Evolutionary conservation across 1,139 yeast genomes (phyloP).

Genomic region (Pichia sp.): DNA sequence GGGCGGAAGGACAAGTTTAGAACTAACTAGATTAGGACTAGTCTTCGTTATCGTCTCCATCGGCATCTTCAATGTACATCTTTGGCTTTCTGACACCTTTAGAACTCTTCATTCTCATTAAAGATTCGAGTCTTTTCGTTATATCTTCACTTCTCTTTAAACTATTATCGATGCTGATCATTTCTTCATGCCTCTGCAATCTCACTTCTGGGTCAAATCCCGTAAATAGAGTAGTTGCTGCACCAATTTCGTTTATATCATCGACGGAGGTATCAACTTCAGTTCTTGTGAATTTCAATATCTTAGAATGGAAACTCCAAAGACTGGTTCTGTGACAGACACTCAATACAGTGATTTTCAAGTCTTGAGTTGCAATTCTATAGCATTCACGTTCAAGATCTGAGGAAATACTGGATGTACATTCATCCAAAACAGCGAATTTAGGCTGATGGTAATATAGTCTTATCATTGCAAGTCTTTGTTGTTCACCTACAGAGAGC

Average conservation of each 20-base stretch:
- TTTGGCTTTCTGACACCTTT: conserved; percentile 14
- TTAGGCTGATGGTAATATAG: conserved; percentile 85
- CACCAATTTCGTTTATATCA: conserved; percentile 7
- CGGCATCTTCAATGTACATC: conserved; percentile 21
- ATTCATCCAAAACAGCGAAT: conserved; percentile 92
- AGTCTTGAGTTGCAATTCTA: conserved; percentile 60
- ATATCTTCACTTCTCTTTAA: conserved; percentile 23
- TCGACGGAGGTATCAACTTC: conserved; percentile 5
- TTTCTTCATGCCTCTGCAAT: conserved; percentile 26
- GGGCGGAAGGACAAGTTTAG: too few relatives aligned
- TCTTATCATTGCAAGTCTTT: conserved; percentile 89
- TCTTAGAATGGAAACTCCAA: conserved; percentile 85
- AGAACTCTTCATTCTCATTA: conserved; percentile 17
- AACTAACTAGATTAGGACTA: too few relatives aligned
- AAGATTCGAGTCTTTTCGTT: conserved; percentile 19
- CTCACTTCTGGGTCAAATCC: conserved; percentile 26
- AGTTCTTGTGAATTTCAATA: conserved; percentile 51
- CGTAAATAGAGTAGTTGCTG: conserved; percentile 21
- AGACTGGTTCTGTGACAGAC: conserved; percentile 90
- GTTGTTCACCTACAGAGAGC: conserved; percentile 87
- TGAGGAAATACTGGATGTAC: conserved; percentile 90
- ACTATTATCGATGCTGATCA: conserved; percentile 23
- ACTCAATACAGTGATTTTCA: conserved; percentile 78
- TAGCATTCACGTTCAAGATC: conserved; percentile 91
- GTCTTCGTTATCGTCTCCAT: conserved; percentile 9